A percentile compares a stretch with the other conserved stretches of the same genome.
phyloP scores from a whole-genome alignment of 768 basidiomycete genomes.

The Mycena sanguinolenta region DNA sequence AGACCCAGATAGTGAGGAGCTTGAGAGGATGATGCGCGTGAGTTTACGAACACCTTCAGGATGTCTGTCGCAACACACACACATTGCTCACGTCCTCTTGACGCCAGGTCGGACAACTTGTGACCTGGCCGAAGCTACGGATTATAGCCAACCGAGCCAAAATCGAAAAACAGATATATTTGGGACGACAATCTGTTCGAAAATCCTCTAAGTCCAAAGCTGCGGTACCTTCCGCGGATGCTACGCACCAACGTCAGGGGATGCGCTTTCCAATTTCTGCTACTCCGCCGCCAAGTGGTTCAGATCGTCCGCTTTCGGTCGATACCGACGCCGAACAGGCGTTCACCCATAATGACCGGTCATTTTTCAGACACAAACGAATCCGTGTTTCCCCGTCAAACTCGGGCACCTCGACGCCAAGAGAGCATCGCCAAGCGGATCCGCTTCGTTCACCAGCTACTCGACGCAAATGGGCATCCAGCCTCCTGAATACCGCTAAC shows the following conservation, averaged over 20 bases:
- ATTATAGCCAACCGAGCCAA: constrained; percentile 94
- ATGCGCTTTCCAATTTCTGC: constrained; percentile 34
- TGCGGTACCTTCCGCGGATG: constrained; percentile 8
- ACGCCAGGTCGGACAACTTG: too few species aligned
- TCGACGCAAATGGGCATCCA: constrained; percentile 64
- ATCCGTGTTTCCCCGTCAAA: constrained; percentile 53
- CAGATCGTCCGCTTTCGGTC: constrained; percentile 73
- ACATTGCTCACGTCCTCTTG: too few species aligned
- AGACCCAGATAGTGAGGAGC: constrained; percentile 84
- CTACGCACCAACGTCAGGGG: constrained; percentile 26
- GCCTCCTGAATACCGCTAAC: constrained; percentile 50
- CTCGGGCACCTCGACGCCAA: constrained; percentile 51
- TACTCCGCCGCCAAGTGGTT: constrained; percentile 54
- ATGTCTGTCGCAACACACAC: too few species aligned
- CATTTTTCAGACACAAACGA: constrained; percentile 63
- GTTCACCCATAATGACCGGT: constrained; percentile 68
- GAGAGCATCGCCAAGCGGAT: constrained; percentile 47
- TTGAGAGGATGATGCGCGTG: constrained; percentile 87
- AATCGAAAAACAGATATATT: constrained; percentile 85
- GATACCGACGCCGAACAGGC: constrained; percentile 87
- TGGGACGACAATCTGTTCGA: constrained; percentile 83
- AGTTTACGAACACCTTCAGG: too few species aligned
- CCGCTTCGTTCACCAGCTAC: constrained; percentile 56
- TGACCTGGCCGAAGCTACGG: constrained; percentile 98
- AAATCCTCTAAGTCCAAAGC: constrained; percentile 59